A percentile compares a stretch with the other conserved stretches of the same genome.
Evolutionary conservation across 257 asterid species (phyloP).

Genomic region (Nicotiana knightiana): DNA sequence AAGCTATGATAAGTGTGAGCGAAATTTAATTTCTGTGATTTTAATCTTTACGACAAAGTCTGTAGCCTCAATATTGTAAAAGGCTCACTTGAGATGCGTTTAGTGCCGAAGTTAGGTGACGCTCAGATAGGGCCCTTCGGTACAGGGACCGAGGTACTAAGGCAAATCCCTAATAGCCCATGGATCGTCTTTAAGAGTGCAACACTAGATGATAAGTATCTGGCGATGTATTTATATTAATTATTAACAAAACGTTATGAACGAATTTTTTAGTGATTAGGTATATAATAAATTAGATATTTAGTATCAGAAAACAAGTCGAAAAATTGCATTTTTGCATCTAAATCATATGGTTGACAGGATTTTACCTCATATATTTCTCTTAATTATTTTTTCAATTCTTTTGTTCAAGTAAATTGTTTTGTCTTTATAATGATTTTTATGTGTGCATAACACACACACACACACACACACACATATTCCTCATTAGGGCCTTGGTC

Average conservation of each 20-base stretch:
- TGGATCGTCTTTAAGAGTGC: not conserved
- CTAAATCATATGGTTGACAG: not conserved
- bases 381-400: not conserved
- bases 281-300: not conserved
- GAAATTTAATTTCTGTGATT: not conserved
- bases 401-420: not conserved
- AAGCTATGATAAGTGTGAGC: not conserved
- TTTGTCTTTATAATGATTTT: not conserved
- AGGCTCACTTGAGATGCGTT: not conserved
- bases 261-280: not conserved
- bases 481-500: not conserved
- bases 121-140: not conserved
- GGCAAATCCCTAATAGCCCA: not conserved
- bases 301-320: not conserved
- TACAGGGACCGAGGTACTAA: not conserved
- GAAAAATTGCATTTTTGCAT: not conserved
- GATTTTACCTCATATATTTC: not conserved
- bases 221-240: not conserved
- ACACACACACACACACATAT: not conserved
- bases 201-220: not conserved
- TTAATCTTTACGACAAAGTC: slow-evolving; percentile 2
- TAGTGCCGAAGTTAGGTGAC: not conserved
- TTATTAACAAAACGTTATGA: not conserved
- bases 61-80: not conserved
- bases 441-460: not conserved